A percentile compares a stretch with the other conserved stretches of the same genome.
phyloP scores from a whole-genome alignment of 441 rosid species.

The Lepidium campestre region DNA sequence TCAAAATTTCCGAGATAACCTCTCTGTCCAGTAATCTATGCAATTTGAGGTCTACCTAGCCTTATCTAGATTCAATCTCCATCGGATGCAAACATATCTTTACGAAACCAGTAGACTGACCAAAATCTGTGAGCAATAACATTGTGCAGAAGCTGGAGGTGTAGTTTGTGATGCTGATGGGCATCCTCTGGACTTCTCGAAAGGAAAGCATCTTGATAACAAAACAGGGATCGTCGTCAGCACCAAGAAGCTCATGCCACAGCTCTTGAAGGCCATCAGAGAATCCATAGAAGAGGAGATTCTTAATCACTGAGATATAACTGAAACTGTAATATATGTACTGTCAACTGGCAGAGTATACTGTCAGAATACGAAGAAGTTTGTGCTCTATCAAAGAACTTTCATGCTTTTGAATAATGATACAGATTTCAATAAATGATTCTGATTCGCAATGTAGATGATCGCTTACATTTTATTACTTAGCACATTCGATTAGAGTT shows the following conservation, averaged over 20 bases:
- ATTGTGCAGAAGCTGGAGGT: conserved; percentile 80
- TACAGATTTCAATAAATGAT: not conserved
- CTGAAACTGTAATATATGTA: not conserved
- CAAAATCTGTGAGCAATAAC: conserved; percentile 1
- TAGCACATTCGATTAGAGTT: not conserved
- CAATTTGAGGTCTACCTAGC: not conserved
- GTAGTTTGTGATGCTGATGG: conserved; percentile 67
- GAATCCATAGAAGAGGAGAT: conserved; percentile 56
- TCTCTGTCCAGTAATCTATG: not conserved
- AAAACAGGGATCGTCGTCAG: conserved; percentile 66
- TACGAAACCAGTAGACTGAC: not conserved
- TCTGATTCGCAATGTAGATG: not conserved
- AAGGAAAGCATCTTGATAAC: conserved; percentile 58
- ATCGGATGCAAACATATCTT: not conserved
- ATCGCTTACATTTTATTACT: conserved; percentile 7
- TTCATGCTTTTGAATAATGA: not conserved
- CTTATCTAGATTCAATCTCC: not conserved
- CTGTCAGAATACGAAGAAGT: not conserved
- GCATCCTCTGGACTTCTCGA: conserved; percentile 63
- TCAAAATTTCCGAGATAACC: not conserved
- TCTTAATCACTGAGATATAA: not conserved
- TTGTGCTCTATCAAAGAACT: not conserved
- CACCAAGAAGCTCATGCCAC: conserved; percentile 77
- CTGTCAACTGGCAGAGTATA: not conserved
- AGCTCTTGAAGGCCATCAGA: conserved; percentile 60